A percentile compares a stretch with the other conserved stretches of the same genome.
Conservation (phyloP, 441 rosid species). For the Jatropha podagrica region DNA sequence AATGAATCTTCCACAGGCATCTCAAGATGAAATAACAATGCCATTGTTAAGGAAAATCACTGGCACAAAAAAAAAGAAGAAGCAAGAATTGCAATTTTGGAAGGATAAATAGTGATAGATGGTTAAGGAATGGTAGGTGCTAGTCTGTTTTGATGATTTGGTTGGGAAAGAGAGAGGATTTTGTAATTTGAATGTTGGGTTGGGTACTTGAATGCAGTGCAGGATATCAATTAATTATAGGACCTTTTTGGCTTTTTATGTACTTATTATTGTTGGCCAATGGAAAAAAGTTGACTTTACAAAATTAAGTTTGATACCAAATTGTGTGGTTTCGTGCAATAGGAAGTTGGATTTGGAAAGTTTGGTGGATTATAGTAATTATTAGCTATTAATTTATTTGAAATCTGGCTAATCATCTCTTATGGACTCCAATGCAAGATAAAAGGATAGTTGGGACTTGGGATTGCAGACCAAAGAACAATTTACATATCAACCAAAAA, state of each 20-base stretch:
- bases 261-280: not conserved
- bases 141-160: not conserved
- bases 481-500: too few relatives aligned
- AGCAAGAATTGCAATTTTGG: not conserved
- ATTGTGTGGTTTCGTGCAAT: not conserved
- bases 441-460: too few relatives aligned
- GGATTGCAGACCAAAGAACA: too few relatives aligned
- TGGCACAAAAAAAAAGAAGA: not conserved
- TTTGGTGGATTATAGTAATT: not conserved
- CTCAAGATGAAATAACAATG: not conserved
- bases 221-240: too few relatives aligned
- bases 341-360: not conserved
- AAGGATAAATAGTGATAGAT: not conserved
- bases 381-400: too few relatives aligned
- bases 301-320: not conserved
- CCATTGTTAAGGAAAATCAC: not conserved
- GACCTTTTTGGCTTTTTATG: too few relatives aligned
- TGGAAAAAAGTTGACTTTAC: not conserved
- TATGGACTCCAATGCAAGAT: too few relatives aligned
- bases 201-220: not conserved
- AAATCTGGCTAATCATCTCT: too few relatives aligned
- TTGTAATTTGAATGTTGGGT: constrained; percentile 7
- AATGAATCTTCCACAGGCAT: not conserved
- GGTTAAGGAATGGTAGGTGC: not conserved
- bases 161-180: not conserved